phyloP scores from a whole-genome alignment of 2,329 filamentous ascomycete genomes.

The Ophiostoma quercus region DNA sequence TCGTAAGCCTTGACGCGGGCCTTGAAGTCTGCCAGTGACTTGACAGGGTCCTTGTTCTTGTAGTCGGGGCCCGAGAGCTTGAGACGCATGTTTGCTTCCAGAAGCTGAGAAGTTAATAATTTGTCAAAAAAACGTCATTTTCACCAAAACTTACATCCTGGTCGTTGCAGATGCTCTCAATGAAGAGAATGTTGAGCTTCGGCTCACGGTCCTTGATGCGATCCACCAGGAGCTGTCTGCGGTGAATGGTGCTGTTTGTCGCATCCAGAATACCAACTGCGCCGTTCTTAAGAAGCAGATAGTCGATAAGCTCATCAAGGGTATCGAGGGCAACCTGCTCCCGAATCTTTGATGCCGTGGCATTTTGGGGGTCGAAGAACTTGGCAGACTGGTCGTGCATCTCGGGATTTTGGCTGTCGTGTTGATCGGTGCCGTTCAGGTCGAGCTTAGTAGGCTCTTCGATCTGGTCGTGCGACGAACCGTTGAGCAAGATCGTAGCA shows the following conservation, averaged over 20 bases:
- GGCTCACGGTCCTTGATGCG: slow-evolving; percentile 78
- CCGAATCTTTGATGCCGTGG: slow-evolving; percentile 71
- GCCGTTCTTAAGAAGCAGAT: slow-evolving; percentile 74
- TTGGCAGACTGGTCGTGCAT: slow-evolving; percentile 79
- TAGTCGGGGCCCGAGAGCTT: slow-evolving; percentile 97
- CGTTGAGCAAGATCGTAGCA: slow-evolving; percentile 55
- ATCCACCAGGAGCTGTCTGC: slow-evolving; percentile 76
- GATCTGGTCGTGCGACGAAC: slow-evolving; percentile 31
- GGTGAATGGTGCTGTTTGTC: slow-evolving; percentile 88
- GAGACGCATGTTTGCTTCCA: slow-evolving; percentile 94
- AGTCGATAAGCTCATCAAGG: slow-evolving; percentile 85
- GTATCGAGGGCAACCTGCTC: slow-evolving; percentile 92
- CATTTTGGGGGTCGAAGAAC: slow-evolving; percentile 91
- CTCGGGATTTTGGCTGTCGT: slow-evolving; percentile 33
- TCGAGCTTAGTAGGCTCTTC: slow-evolving; percentile 40
- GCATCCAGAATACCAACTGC: slow-evolving; percentile 94
- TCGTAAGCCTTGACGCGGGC: slow-evolving; percentile 88
- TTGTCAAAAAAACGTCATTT: background rate
- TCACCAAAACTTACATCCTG: slow-evolving; percentile 40
- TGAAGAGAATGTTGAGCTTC: slow-evolving; percentile 84
- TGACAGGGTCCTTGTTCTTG: slow-evolving; percentile 80
- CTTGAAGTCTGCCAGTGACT: slow-evolving; percentile 86
- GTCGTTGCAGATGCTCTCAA: slow-evolving; percentile 90
- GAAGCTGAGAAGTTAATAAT: slow-evolving; percentile 43
- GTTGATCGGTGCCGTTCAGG: slow-evolving; percentile 31